Evolutionary conservation across 768 basidiomycete species (phyloP).

Genomic region (Coprinopsis marcescibilis): DNA sequence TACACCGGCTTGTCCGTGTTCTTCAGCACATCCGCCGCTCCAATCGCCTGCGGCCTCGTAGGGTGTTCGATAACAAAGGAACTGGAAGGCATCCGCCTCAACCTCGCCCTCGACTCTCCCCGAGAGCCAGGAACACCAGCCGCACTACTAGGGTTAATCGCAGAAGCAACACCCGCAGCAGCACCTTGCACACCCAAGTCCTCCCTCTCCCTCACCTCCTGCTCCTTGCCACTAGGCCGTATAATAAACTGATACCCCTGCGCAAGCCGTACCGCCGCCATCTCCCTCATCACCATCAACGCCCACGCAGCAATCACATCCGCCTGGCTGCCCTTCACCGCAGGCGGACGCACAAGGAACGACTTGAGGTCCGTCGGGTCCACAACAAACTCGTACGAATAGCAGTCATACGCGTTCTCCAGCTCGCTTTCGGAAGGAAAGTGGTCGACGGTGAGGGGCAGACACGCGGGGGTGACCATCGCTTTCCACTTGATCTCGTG

Average conservation of each 20-base stretch:
- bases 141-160: too few relatives aligned
- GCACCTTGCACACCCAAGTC: too few relatives aligned
- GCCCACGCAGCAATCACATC: conserved; percentile 68
- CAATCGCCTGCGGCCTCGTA: conserved; percentile 44
- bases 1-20: conserved; percentile 71
- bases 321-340: conserved; percentile 42
- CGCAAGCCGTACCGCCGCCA: conserved; percentile 86
- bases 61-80: conserved; percentile 49
- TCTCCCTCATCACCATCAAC: conserved; percentile 79
- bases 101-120: conserved; percentile 23
- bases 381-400: conserved; percentile 85
- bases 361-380: conserved; percentile 81
- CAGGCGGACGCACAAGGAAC: conserved; percentile 72
- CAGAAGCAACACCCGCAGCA: too few relatives aligned
- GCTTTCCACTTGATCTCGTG: conserved; percentile 92
- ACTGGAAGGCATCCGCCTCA: conserved; percentile 52
- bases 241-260: conserved; percentile 95
- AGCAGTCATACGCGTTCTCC: conserved; percentile 71
- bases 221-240: conserved; percentile 24
- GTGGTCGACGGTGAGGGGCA: conserved; percentile 88
- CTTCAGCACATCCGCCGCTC: conserved; percentile 60
- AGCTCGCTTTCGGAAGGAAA: conserved; percentile 75
- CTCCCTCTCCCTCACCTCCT: not conserved
- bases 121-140: too few relatives aligned
- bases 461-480: conserved; percentile 76